Base-by-base conservation (phyloP, 495 filamentous ascomycete species). In the Podospora bellae-mahoneyi region DNA sequence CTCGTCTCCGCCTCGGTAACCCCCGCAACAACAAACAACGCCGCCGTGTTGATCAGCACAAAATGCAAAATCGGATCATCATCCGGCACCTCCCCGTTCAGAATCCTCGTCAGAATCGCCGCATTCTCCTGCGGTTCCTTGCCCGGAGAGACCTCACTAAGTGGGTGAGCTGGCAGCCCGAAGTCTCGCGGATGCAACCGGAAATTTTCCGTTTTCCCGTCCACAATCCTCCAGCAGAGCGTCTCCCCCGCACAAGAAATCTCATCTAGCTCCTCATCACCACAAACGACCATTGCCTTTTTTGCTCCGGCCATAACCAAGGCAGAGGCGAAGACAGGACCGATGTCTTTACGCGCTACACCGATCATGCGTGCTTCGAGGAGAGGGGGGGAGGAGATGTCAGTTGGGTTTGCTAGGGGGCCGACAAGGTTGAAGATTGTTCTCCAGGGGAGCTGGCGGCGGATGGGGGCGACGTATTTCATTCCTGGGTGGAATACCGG, bases 371-470 rank as follows among this genome's bases (percentile, higher is more conserved):
- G 88, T 2, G 95, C 94, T 78, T 98, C 95, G 44, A 98, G 85
- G 66, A 74, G 68, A 4, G 39, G 32, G 2, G 19, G 3, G 26
- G 23, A 28, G 53, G 32, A 20, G 59, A 84, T 81, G 72, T 96
- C 90, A 4, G 93, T 82, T 0, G 95, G 96, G 77, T 97, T 97
- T 23, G 92, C 88, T 16, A 99, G 84, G 2, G 96, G 96, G 2
- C 96, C 95, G 64, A 98, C 86, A 0, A 98, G 84, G 79, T 99
- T 98, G 87, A 98, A 99, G 72, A 99, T 93, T 1, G 95, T 98
- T 58, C 94, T 87, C 79, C 93, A 91, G 62, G 92, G 93, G 10
- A 99, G 86, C 74, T 91, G 88, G 67, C 86, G 89, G 23, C 96
- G 90, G 66, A 97, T 89, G 6, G 88, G 83, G 15, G 92, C 93